Percentiles rank a stretch among this genome's conserved stretches.
Conservation (phyloP, 2,329 filamentous ascomycete genomes). For the Penicillium vulpinum region DNA sequence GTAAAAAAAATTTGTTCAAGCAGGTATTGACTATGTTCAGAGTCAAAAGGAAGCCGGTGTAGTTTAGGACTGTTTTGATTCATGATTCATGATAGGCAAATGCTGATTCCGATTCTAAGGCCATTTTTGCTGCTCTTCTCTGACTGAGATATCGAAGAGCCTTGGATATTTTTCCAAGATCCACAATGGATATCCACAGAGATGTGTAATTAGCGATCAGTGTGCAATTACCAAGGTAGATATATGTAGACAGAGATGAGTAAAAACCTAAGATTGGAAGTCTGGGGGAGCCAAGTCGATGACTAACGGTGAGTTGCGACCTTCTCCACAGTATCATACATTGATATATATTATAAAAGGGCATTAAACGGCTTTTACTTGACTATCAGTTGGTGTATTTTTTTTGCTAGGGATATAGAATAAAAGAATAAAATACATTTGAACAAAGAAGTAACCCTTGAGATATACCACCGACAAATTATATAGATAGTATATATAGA, state of each 20-base stretch:
- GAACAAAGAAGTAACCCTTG: not conserved
- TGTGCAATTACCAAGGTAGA: not conserved
- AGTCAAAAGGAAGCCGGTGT: conserved; percentile 62
- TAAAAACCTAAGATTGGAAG: not conserved
- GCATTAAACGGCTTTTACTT: not conserved
- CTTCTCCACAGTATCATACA: not conserved
- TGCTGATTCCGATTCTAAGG: conserved; percentile 16
- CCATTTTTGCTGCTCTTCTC: not conserved
- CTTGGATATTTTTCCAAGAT: not conserved
- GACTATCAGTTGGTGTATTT: not conserved
- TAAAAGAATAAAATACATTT: not conserved
- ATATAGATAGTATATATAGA: too few relatives aligned
- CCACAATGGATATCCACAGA: not conserved
- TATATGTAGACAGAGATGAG: not conserved
- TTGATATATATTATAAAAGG: not conserved
- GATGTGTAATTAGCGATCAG: not conserved
- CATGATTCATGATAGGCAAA: conserved; percentile 64
- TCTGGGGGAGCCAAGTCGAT: not conserved
- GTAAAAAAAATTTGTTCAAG: conserved; percentile 62
- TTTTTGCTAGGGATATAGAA: not conserved
- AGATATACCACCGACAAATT: too few relatives aligned
- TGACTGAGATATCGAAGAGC: not conserved
- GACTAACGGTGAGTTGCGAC: not conserved
- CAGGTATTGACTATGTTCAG: conserved; percentile 60
- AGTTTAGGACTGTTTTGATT: conserved; percentile 60